phyloP scores from a whole-genome alignment of 2,329 filamentous ascomycete species.

The Macrophomina tecta region DNA sequence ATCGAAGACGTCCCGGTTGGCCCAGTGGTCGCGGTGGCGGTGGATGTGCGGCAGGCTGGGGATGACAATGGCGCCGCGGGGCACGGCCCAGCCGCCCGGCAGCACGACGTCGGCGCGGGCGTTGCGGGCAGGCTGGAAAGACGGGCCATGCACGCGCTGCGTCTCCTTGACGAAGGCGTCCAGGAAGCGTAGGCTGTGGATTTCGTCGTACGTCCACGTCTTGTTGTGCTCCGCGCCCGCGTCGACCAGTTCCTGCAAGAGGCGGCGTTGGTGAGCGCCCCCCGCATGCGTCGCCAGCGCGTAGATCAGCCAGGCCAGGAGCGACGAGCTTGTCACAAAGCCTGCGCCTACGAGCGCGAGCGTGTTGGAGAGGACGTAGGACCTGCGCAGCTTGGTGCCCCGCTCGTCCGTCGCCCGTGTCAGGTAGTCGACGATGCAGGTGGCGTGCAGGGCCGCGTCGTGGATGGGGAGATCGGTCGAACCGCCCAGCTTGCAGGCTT shows the following conservation, averaged over 20 bases:
- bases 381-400: background rate
- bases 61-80: background rate
- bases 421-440: background rate
- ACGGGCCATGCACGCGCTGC: background rate
- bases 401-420: background rate
- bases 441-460: background rate
- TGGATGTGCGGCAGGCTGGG: background rate
- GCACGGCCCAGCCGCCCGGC: constrained; percentile 2
- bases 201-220: background rate
- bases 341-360: background rate
- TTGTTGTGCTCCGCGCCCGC: background rate
- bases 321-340: background rate
- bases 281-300: background rate
- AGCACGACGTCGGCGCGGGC: constrained; percentile 2
- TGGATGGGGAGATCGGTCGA: background rate
- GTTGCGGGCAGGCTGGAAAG: constrained; percentile 3
- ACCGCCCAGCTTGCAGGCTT: background rate
- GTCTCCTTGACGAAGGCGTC: constrained; percentile 6
- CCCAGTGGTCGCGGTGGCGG: background rate
- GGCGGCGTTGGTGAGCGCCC: background rate
- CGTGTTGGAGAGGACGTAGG: background rate
- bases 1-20: background rate
- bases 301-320: background rate
- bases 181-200: background rate
- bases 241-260: background rate